These are phyloP conservation scores for Botrytis cinerea DNA, from an alignment of 2,329 filamentous ascomycete genomes.

Conservation along the genomic window DNA sequence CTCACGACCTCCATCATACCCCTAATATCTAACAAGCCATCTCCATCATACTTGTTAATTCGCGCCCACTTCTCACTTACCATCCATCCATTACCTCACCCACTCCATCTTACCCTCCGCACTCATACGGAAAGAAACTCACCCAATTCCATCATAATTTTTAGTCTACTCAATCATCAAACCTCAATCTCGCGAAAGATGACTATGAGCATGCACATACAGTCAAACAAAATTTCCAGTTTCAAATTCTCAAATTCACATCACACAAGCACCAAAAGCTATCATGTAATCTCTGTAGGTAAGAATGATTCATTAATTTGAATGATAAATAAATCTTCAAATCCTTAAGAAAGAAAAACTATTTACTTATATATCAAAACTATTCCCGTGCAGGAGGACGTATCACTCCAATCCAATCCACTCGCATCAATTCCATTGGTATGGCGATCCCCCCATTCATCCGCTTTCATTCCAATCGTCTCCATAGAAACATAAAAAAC, in stretches of 20 bases:
- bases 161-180: no score
- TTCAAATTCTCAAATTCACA: not conserved
- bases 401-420: not conserved
- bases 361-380: not conserved
- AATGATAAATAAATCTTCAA: not conserved
- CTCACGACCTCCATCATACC: no score
- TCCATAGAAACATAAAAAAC: conserved; percentile 2
- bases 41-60: no score
- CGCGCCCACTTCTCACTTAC: no score
- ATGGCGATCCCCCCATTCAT: not conserved
- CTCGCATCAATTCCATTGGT: not conserved
- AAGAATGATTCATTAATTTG: not conserved
- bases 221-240: no score
- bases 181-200: rapidly evolving
- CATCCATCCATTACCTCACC: no score
- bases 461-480: not conserved
- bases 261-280: not conserved
- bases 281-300: not conserved
- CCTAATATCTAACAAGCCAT: no score
- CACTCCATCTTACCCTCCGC: no score
- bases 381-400: not conserved
- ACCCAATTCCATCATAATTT: no score
- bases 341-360: not conserved
- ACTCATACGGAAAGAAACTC: no score
- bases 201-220: not conserved